Conservation (phyloP, 2,329 filamentous ascomycete species). For the Arthrobotrys iridis region DNA sequence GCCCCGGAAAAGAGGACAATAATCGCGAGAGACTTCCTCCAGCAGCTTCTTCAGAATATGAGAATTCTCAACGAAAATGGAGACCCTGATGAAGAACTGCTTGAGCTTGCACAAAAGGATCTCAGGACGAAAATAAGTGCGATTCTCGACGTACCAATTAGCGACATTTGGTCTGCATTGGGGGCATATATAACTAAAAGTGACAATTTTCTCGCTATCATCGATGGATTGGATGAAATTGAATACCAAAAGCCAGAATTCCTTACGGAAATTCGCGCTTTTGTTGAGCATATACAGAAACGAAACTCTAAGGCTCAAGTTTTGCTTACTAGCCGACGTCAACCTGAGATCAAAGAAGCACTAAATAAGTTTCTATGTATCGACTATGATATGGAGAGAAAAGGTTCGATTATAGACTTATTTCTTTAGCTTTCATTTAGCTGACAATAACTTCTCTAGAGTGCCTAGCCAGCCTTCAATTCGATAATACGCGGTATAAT, state of each 20-base stretch:
- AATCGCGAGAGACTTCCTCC: not conserved
- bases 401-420: not conserved
- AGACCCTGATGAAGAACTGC: not conserved
- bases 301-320: not conserved
- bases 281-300: not conserved
- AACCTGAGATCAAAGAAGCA: not conserved
- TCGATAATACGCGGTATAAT: conserved; percentile 5
- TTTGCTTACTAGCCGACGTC: not conserved
- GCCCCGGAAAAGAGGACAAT: not conserved
- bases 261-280: not conserved
- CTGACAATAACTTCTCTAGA: not conserved
- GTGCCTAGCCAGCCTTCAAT: not conserved
- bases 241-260: not conserved
- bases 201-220: not conserved
- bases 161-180: not conserved
- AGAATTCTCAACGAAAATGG: not conserved
- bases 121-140: not conserved
- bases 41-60: not conserved
- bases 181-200: not conserved
- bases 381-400: not conserved
- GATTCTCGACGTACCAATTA: not conserved
- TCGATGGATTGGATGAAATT: not conserved
- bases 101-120: not conserved
- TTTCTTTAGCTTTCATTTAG: not conserved
- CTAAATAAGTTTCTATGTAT: not conserved